Evolutionary conservation across 192 early-diverging fungal species (phyloP), one percentile per base, ranked within the genome.

Genomic region (Dispira parvispora): DNA sequence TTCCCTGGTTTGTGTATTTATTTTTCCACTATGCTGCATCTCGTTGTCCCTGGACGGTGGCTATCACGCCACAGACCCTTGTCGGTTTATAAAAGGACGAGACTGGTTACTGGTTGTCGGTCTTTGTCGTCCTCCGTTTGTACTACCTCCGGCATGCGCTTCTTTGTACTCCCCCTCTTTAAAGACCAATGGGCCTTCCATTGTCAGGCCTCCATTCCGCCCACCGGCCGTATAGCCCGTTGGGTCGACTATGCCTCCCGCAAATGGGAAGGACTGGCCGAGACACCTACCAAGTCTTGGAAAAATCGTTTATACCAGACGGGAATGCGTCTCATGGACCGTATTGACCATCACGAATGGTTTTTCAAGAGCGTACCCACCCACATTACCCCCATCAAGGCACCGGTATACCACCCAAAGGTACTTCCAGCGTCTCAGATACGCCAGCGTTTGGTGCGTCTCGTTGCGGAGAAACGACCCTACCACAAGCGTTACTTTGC

Each of bases 401-500:
- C 71, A 23, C 68, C 71, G 28, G 66, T 77, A 57, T 58, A 72
- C 28, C 67, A 64, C 43, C 84, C 85, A 10, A 65, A 77, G 0
- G 60, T 77, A 8, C 21, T 89, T 9, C 63, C 62, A 14, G 63
- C 70, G 23, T 28, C 73, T 10, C 56, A 75, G 46, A 73, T 85
- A 25, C 25, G 73, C 3, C 32, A 50, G 3, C 72, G 80, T 26
- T 70, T 89, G 45, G 67, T 70, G 23, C 14, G 25, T 12, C 67
- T 88, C 56, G 49, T 80, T 16, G 68, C 68, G 11, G 65, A 71
- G 13, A 74, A 78, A 28, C 63, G 75, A 27, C 85, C 82, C 0
- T 88, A 89, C 63, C 87, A 89, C 65, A 62, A 71, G 32, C 82
- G 78, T 63, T 86, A 86, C 67, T 80, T 89, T 79, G 75, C 74